Evolutionary conservation across 2,329 filamentous ascomycete species (phyloP).

Genomic region (Aspergillus pseudoviridinutans): DNA sequence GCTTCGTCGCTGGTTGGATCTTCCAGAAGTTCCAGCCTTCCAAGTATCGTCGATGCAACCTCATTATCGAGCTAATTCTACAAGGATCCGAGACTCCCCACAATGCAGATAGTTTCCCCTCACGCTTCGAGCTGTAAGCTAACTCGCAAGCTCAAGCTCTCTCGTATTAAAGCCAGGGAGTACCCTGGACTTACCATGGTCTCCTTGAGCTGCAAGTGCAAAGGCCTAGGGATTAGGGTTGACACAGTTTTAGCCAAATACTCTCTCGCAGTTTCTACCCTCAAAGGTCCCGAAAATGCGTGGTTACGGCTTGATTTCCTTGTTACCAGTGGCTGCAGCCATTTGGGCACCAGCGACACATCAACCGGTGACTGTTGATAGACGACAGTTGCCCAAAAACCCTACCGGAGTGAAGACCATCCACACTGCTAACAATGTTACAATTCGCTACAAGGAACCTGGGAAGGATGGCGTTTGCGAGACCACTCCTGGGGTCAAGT

Average conservation of each 20-base stretch:
- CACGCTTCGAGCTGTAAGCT: slow-evolving; percentile 1
- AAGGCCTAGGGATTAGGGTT: neutral
- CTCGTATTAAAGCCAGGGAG: neutral
- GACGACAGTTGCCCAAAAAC: slow-evolving; percentile 34
- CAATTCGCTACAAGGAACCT: slow-evolving; percentile 57
- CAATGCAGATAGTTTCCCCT: slow-evolving; percentile 2
- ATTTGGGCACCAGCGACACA: slow-evolving; percentile 4
- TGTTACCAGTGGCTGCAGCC: slow-evolving; percentile 19
- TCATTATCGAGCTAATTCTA: slow-evolving; percentile 1
- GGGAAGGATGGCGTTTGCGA: slow-evolving; percentile 51
- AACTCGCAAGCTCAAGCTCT: neutral
- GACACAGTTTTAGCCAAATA: neutral
- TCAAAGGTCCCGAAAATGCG: slow-evolving; percentile 17
- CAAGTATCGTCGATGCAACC: slow-evolving; percentile 1
- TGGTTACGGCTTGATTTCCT: slow-evolving; percentile 14
- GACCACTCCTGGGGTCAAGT: slow-evolving; percentile 53
- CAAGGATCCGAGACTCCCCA: neutral
- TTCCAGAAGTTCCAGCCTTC: neutral
- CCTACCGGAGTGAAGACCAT: slow-evolving; percentile 37
- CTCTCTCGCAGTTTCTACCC: neutral
- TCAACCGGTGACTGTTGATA: slow-evolving; percentile 10
- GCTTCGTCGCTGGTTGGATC: neutral
- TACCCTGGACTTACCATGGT: neutral
- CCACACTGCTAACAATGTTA: slow-evolving; percentile 42
- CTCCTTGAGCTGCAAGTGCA: neutral